These are phyloP conservation scores for Sugiyamaella castrensis DNA, from an alignment of 1,139 yeast genomes.

Conservation along the genomic window DNA sequence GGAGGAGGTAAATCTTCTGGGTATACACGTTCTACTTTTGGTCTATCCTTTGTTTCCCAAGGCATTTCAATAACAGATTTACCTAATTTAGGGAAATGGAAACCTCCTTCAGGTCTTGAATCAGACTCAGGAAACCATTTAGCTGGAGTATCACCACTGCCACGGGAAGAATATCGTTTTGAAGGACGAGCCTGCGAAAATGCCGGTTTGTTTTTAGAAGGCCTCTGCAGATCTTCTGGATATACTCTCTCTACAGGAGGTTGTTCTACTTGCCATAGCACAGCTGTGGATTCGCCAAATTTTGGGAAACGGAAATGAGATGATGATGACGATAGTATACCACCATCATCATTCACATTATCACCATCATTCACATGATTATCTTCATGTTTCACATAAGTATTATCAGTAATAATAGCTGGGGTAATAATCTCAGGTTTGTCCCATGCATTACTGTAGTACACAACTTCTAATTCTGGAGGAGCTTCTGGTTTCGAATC, in stretches of 20 bases:
- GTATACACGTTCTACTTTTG: slow-evolving; percentile 22
- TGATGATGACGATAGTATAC: too few relatives aligned
- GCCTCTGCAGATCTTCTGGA: slow-evolving; percentile 21
- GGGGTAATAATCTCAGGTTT: slow-evolving; percentile 12
- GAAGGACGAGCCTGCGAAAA: background rate
- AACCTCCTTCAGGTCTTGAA: slow-evolving; percentile 1
- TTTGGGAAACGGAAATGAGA: slow-evolving; percentile 13
- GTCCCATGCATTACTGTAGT: slow-evolving; percentile 34
- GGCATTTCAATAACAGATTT: slow-evolving; percentile 18
- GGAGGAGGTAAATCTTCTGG: slow-evolving; percentile 17
- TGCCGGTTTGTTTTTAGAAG: slow-evolving; percentile 22
- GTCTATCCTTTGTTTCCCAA: slow-evolving; percentile 14
- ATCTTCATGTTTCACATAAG: too few relatives aligned
- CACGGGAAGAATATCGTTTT: background rate
- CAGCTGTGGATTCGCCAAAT: slow-evolving; percentile 13
- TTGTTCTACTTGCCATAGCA: slow-evolving; percentile 13
- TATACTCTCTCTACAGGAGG: slow-evolving; percentile 19
- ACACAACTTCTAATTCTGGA: slow-evolving; percentile 25
- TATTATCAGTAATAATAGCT: slow-evolving; percentile 8
- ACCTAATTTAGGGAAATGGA: slow-evolving; percentile 21
- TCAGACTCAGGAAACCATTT: background rate
- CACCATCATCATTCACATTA: too few relatives aligned
- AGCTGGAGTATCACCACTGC: background rate
- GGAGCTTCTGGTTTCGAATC: slow-evolving; percentile 43
- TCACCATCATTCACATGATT: background rate